Percentiles rank a stretch among this genome's conserved stretches.
Conservation (phyloP, 2,329 filamentous ascomycete genomes). For the Juglanconis oblonga region DNA sequence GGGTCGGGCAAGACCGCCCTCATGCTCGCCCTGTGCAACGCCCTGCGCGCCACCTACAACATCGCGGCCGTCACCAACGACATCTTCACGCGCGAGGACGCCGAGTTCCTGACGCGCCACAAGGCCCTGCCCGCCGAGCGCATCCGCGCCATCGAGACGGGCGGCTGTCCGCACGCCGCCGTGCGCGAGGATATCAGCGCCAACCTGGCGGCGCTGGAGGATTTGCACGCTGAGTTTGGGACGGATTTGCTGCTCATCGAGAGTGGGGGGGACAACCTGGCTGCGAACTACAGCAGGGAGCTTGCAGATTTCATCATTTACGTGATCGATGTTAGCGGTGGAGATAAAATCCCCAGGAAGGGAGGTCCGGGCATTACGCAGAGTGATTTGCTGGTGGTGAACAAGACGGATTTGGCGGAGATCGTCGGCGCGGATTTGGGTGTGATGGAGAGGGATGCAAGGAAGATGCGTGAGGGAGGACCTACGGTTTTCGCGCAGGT, state of each 20-base stretch:
- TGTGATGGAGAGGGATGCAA: slow-evolving; percentile 92
- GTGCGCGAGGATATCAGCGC: slow-evolving; percentile 95
- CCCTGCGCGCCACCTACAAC: slow-evolving; percentile 75
- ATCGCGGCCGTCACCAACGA: slow-evolving; percentile 97
- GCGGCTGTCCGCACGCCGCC: slow-evolving; percentile 93
- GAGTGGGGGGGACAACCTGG: slow-evolving; percentile 92
- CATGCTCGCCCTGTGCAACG: slow-evolving; percentile 88
- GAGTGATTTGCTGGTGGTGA: slow-evolving; percentile 88
- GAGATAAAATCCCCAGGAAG: slow-evolving; percentile 95
- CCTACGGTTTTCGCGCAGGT: slow-evolving; percentile 96
- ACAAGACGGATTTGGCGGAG: slow-evolving; percentile 94
- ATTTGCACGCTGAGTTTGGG: slow-evolving; percentile 75
- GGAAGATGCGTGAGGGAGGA: slow-evolving; percentile 92
- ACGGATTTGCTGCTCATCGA: slow-evolving; percentile 91
- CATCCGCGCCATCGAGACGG: slow-evolving; percentile 95
- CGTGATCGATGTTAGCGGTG: slow-evolving; percentile 94
- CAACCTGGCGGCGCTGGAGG: slow-evolving; percentile 89
- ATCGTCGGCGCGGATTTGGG: slow-evolving; percentile 83
- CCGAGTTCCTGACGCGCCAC: slow-evolving; percentile 91
- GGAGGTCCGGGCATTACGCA: slow-evolving; percentile 96
- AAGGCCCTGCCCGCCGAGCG: slow-evolving; percentile 76
- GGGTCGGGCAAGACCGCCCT: slow-evolving; percentile 96
- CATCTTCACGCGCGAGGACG: slow-evolving; percentile 98
- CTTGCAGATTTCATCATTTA: slow-evolving; percentile 98
- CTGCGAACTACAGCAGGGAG: slow-evolving; percentile 93